Percentiles rank a stretch among this genome's conserved stretches.
Conservation (phyloP, 2,329 filamentous ascomycete genomes). For the Venturia oleaginea region DNA sequence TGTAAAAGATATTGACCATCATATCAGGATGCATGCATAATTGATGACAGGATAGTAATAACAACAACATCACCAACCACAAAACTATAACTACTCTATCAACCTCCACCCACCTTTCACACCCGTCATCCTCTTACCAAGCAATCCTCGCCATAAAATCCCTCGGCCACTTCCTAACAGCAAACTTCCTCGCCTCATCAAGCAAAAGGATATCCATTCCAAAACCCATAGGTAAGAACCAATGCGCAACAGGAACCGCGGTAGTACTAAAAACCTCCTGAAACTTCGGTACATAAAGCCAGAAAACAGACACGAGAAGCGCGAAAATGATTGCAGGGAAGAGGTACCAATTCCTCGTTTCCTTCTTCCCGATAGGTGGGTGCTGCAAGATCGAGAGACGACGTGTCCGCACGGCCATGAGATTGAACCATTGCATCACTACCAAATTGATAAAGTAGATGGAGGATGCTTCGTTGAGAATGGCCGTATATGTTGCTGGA, state of each 20-base stretch:
- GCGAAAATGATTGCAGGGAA: conserved; percentile 64
- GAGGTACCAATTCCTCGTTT: conserved; percentile 58
- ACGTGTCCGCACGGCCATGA: conserved; percentile 57
- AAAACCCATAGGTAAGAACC: conserved; percentile 68
- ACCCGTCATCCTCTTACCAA: conserved; percentile 52
- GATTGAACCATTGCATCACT: conserved; percentile 73
- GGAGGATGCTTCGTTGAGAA: conserved; percentile 56
- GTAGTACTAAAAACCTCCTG: conserved; percentile 53
- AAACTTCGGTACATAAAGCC: conserved; percentile 55
- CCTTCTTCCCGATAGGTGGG: conserved; percentile 55
- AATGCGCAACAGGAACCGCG: conserved; percentile 60
- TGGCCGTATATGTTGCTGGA: conserved; percentile 43
- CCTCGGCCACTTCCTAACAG: conserved; percentile 49
- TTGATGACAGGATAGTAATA: too few species aligned
- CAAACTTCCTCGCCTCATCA: conserved; percentile 58
- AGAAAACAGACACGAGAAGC: conserved; percentile 58
- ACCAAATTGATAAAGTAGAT: conserved; percentile 77
- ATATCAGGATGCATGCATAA: too few species aligned
- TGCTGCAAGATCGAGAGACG: conserved; percentile 60
- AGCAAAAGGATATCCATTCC: conserved; percentile 54
- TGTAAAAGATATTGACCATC: too few species aligned
- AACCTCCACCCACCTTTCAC: too few species aligned
- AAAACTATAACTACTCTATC: too few species aligned
- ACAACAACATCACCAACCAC: too few species aligned
- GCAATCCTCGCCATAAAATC: conserved; percentile 51